phyloP scores from a whole-genome alignment of 1,139 yeast genomes.

The Debaryomyces subglobosus region DNA sequence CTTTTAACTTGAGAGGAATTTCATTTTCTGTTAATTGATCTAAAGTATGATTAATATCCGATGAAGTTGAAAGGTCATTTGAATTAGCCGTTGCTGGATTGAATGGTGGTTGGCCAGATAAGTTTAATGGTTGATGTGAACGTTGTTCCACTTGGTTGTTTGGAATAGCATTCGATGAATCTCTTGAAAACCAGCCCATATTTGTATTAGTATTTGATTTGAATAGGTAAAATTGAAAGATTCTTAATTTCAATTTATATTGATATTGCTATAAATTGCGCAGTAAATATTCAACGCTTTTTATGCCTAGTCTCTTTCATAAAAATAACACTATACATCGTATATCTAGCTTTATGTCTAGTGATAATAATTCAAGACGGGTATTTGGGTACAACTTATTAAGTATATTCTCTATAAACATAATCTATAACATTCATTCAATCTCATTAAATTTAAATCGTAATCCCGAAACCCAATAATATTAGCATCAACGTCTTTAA shows the following conservation, averaged over 20 bases:
- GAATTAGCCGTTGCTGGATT: constrained; percentile 12
- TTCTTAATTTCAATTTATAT: neutral
- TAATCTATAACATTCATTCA: constrained; percentile 34
- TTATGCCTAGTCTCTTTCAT: neutral
- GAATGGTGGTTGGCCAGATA: constrained; percentile 8
- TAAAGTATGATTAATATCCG: constrained; percentile 44
- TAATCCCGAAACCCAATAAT: constrained; percentile 31
- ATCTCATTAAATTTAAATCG: constrained; percentile 33
- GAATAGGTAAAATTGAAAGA: neutral
- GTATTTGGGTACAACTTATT: neutral
- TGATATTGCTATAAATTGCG: constrained; percentile 8
- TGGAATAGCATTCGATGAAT: constrained; percentile 8
- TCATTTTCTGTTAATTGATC: constrained; percentile 31
- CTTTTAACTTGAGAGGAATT: constrained; percentile 19
- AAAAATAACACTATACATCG: neutral
- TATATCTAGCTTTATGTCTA: neutral
- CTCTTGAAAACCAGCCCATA: constrained; percentile 32
- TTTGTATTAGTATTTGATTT: constrained; percentile 2
- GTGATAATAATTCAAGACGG: neutral
- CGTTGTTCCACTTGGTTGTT: constrained; percentile 36
- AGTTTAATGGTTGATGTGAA: constrained; percentile 34
- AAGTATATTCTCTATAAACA: constrained; percentile 25
- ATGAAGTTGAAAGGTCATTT: constrained; percentile 12
- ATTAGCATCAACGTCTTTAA: constrained; percentile 15
- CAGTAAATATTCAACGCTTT: neutral